Evolutionary conservation across 2,329 filamentous ascomycete genomes (phyloP), one percentile per base, ranked within the genome.

Genomic region (Hypoxylon sp.): DNA sequence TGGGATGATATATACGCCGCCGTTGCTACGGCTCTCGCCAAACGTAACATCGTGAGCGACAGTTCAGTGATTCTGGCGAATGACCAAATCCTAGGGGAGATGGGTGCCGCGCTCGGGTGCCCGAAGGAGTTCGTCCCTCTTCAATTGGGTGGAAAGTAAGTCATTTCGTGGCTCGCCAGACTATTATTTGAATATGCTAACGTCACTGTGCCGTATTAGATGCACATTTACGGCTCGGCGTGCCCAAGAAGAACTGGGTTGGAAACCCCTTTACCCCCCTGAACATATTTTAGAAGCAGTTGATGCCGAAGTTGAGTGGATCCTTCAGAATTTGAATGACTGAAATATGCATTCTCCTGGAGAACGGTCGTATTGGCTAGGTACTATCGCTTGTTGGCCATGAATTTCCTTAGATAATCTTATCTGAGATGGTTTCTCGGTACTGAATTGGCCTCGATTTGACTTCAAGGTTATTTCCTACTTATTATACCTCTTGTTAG

Each of bases 1-100:
- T 88, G 85, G 86, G 76, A 82, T 14, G 83, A 86, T 56, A 58
- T 88, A 0, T 87, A 87, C 72, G 68, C 60, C 3, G 80, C 81
- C 2, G 80, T 87, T 64, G 84, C 81, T 0, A 73, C 72, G 14
- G 74, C 79, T 1, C 73, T 87, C 9, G 75, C 74, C 1, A 80
- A 82, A 65, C 77, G 80, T 1, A 74, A 76, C 0, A 67, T 82
- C 5, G 73, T 87, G 5, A 75, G 77, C 4, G 79, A 81, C 41
- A 75, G 75, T 0, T 66, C 65, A 0, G 79, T 87, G 0, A 62
- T 69, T 1, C 34, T 69, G 5, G 83, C 81, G 0, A 77, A 82
- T 50, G 75, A 79, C 2, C 64, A 72, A 2, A 76, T 72, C 0
- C 59, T 85, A 6, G 75, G 77, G 41, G 71, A 74, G 43, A 86